Conservation (phyloP, 164 flowering plant genomes). For the Stephania yunnanensis region DNA sequence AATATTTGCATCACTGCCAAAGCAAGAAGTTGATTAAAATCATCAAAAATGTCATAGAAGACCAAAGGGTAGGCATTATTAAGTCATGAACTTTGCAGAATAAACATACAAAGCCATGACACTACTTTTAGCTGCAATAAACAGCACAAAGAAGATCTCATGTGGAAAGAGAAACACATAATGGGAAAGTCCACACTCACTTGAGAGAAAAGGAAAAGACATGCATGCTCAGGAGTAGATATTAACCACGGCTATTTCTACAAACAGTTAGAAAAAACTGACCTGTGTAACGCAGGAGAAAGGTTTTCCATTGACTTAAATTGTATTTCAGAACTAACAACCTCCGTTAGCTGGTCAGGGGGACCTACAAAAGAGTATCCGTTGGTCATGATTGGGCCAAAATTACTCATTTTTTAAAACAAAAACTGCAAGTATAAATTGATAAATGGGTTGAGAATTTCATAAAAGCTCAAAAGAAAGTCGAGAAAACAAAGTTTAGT, state of each 20-base stretch:
- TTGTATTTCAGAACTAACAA: constrained; percentile 9
- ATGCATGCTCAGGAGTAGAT: not conserved
- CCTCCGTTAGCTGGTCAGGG: constrained; percentile 9
- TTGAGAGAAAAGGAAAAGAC: not conserved
- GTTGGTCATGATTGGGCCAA: not conserved
- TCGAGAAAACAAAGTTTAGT: not conserved
- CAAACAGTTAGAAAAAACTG: not conserved
- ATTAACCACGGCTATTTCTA: not conserved
- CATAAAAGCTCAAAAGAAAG: not conserved
- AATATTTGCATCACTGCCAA: constrained; percentile 18
- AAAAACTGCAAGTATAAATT: not conserved
- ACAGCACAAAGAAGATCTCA: not conserved
- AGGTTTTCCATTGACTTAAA: constrained; percentile 13
- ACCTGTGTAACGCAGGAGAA: constrained; percentile 17
- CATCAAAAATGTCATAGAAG: not conserved
- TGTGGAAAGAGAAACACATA: not conserved
- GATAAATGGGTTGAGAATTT: not conserved
- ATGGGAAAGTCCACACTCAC: not conserved
- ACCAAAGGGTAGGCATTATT: not conserved
- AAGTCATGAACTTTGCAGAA: not conserved
- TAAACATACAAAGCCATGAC: not conserved
- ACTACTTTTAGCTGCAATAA: not conserved
- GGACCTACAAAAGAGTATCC: constrained; percentile 13
- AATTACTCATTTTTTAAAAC: not conserved
- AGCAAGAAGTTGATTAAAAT: not conserved